Evolutionary conservation across 257 asterid species (phyloP).

Genomic region (Fraxinus americana): DNA sequence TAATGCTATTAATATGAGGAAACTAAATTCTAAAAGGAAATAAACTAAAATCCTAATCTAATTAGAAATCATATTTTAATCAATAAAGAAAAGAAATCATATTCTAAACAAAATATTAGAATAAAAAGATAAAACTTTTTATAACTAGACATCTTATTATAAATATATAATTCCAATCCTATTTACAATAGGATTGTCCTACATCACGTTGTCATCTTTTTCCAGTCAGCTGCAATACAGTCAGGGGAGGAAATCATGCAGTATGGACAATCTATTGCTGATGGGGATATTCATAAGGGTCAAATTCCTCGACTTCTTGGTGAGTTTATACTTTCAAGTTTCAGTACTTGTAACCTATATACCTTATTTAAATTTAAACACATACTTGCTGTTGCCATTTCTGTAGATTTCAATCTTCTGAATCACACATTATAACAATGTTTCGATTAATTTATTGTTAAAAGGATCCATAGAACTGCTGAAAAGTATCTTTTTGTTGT

Average conservation of each 20-base stretch:
- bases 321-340: constrained; percentile 37
- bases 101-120: no score
- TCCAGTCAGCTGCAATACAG: constrained; percentile 80
- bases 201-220: constrained; percentile 15
- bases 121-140: no score
- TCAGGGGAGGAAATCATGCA: constrained; percentile 78
- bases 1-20: no score
- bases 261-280: constrained; percentile 73
- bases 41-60: no score
- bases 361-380: background rate
- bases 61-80: no score
- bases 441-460: background rate
- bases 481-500: background rate
- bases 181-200: no score
- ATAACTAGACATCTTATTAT: no score
- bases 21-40: no score
- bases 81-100: no score
- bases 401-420: background rate
- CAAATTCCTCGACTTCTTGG: constrained; percentile 97
- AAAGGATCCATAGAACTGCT: background rate
- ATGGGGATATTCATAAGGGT: constrained; percentile 64
- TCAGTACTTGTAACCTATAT: background rate
- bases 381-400: background rate
- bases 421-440: background rate
- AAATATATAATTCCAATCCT: no score